A percentile compares a stretch with the other conserved stretches of the same genome.
Evolutionary conservation across 129 eudicot genomes (phyloP).

Genomic region (Erigeron canadensis): DNA sequence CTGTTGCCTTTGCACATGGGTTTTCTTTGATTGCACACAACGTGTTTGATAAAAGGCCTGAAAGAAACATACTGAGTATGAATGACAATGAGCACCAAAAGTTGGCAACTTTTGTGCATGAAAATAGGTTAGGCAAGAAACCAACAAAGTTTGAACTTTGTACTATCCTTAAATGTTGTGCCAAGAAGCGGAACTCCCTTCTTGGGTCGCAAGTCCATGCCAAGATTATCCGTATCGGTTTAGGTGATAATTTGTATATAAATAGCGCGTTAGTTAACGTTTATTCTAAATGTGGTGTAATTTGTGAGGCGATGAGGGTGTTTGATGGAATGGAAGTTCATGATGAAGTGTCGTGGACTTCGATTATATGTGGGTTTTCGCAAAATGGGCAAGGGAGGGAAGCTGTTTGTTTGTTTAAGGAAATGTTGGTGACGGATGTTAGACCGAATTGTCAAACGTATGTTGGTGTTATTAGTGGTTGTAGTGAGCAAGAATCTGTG

Average conservation of each 20-base stretch:
- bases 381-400: constrained; percentile 42
- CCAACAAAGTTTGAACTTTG: constrained; percentile 42
- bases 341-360: constrained; percentile 54
- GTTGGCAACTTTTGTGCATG: constrained; percentile 3
- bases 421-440: constrained; percentile 32
- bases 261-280: constrained; percentile 41
- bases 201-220: constrained; percentile 45
- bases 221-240: constrained; percentile 24
- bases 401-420: constrained; percentile 38
- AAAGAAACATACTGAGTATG: not conserved
- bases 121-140: constrained; percentile 19
- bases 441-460: constrained; percentile 46
- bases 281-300: constrained; percentile 43
- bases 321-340: constrained; percentile 37
- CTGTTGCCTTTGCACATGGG: not conserved
- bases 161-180: constrained; percentile 36
- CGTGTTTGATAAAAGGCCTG: constrained; percentile 29
- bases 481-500: constrained; percentile 33
- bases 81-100: constrained; percentile 8
- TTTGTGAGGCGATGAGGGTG: constrained; percentile 37
- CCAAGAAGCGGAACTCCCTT: constrained; percentile 29
- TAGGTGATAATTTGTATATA: constrained; percentile 38
- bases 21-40: constrained; percentile 21
- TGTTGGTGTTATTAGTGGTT: constrained; percentile 47
- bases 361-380: constrained; percentile 45